phyloP scores from a whole-genome alignment of 2,329 filamentous ascomycete genomes.

The Alternaria hordeiaustralica region DNA sequence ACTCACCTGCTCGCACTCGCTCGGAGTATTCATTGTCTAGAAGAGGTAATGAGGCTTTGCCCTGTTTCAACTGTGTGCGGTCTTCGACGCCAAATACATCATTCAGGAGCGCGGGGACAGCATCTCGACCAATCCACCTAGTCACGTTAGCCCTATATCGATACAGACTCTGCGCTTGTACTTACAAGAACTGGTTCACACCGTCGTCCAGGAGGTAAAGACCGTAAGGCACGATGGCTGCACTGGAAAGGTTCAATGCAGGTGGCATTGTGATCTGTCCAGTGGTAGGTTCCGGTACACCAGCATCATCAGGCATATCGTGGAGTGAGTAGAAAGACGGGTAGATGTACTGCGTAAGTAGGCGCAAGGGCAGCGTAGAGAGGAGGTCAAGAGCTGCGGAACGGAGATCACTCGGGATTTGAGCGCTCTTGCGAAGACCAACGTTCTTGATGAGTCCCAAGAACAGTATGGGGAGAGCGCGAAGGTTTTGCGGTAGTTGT shows the following conservation, averaged over 20 bases:
- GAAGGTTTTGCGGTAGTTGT: slow-evolving; percentile 91
- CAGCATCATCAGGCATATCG: slow-evolving; percentile 95
- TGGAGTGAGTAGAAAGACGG: slow-evolving; percentile 48
- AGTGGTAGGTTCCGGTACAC: slow-evolving; percentile 81
- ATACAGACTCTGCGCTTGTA: not conserved
- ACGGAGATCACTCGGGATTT: slow-evolving; percentile 70
- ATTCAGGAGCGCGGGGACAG: slow-evolving; percentile 83
- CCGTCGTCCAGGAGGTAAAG: slow-evolving; percentile 97
- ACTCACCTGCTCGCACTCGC: slow-evolving; percentile 67
- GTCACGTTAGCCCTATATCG: slow-evolving; percentile 4
- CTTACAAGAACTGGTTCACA: slow-evolving; percentile 85
- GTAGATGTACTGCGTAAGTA: slow-evolving; percentile 89
- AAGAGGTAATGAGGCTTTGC: slow-evolving; percentile 85
- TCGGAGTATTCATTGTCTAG: slow-evolving; percentile 97
- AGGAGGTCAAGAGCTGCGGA: slow-evolving; percentile 91
- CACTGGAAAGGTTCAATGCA: slow-evolving; percentile 83
- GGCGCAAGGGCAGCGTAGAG: slow-evolving; percentile 89
- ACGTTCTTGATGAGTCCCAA: slow-evolving; percentile 96
- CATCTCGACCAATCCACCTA: slow-evolving; percentile 88
- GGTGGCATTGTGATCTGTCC: slow-evolving; percentile 90
- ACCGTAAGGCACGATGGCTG: slow-evolving; percentile 85
- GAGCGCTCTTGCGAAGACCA: slow-evolving; percentile 48
- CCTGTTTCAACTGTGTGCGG: slow-evolving; percentile 83
- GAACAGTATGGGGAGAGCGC: slow-evolving; percentile 88
- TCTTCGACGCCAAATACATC: slow-evolving; percentile 93